Base-by-base conservation (phyloP, 2,329 filamentous ascomycete genomes). In the Penicillium verrucosum region DNA sequence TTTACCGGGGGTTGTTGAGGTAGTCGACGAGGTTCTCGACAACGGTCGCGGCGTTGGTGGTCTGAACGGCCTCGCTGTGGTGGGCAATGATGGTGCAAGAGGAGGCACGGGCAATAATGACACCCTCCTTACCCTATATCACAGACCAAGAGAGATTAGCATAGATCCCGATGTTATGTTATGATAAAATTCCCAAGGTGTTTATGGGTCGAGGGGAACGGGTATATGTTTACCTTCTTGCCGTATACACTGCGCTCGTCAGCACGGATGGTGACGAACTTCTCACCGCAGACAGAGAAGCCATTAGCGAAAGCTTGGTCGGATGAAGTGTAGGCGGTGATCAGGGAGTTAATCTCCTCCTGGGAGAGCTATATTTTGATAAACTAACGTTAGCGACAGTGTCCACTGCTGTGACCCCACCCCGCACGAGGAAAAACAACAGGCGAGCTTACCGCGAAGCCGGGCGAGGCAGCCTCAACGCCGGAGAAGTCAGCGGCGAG, bases 1-100 rank as follows among this genome's bases (percentile, higher is more conserved):
- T 59, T 62, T 80, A 97, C 82, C 95, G 96, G 63, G 86, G 85
- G 63, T 84, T 80, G 68, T 85, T 83, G 74, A 90, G 86, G 81
- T 97, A 97, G 77, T 96, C 90, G 69, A 85, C 91, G 61, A 99
- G 83, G 68, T 85, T 82, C 80, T 93, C 89, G 65, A 96, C 89
- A 48, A 89, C 90, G 73, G 84, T 84, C 68, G 87, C 87, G 61
- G 90, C 87, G 74, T 88, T 87, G 72, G 90, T 87, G 51, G 89
- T 89, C 74, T 89, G 82, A 66, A 87, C 79, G 60, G 75, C 74
- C 75, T 96, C 90, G 65, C 81, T 82, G 82, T 97, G 91, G 81
- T 96, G 91, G 66, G 86, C 89, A 73, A 99, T 79, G 73, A 99
- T 85, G 74, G 97, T 87, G 66, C 92, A 90, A 78, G 95, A 88